Evolutionary conservation across 108 stramenopile species (phyloP).

Genomic region (Chaetoceros tenuissimus): DNA sequence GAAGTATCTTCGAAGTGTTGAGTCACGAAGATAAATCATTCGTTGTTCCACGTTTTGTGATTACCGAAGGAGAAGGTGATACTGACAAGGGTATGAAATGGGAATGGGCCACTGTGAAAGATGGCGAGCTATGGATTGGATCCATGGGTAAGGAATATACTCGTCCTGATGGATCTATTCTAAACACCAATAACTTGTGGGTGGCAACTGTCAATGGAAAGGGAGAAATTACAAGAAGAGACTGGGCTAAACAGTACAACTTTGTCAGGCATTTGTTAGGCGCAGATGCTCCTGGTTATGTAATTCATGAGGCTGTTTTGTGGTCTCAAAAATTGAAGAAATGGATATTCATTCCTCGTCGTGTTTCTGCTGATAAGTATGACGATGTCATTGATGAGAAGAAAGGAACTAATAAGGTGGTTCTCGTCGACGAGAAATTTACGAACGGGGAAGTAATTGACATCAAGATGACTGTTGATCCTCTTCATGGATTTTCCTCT

Average conservation of each 20-base stretch:
- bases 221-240: constrained; percentile 61
- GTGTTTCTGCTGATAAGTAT: constrained; percentile 75
- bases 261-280: constrained; percentile 72
- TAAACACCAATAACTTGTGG: constrained; percentile 91
- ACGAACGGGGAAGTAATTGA: constrained; percentile 57
- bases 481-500: constrained; percentile 87
- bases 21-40: constrained; percentile 54
- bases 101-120: constrained; percentile 94
- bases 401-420: constrained; percentile 79
- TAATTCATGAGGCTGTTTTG: constrained; percentile 87
- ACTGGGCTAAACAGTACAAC: constrained; percentile 76
- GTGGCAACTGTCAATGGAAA: constrained; percentile 61
- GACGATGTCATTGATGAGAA: constrained; percentile 86
- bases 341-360: constrained; percentile 91
- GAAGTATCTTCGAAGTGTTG: constrained; percentile 92
- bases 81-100: constrained; percentile 92
- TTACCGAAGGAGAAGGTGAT: constrained; percentile 89
- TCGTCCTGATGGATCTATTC: constrained; percentile 58
- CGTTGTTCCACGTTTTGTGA: constrained; percentile 83
- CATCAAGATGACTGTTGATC: constrained; percentile 53
- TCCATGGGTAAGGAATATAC: constrained; percentile 94
- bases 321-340: constrained; percentile 79
- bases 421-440: constrained; percentile 75
- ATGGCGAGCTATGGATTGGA: constrained; percentile 82
- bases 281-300: constrained; percentile 73